These are phyloP conservation scores for Immersiporthe knoxdaviesiana DNA, from an alignment of 2,329 filamentous ascomycete species.

Conservation along the genomic window DNA sequence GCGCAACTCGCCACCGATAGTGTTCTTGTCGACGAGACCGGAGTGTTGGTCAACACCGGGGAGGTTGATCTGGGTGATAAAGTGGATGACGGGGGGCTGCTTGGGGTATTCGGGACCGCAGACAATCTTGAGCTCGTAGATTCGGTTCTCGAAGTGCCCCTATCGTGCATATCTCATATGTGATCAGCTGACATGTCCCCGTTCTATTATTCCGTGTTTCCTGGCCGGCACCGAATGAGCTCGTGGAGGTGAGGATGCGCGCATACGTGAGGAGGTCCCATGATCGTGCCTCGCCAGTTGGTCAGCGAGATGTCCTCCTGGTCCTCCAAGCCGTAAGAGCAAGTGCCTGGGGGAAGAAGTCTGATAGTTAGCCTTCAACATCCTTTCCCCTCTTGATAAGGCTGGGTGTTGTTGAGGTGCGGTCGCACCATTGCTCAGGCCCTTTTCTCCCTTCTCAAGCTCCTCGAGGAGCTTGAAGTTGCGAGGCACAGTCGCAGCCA, in stretches of 20 bases:
- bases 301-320: constrained; percentile 95
- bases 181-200: constrained; percentile 12
- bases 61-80: constrained; percentile 94
- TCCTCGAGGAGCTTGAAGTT: constrained; percentile 97
- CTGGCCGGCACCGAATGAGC: neutral
- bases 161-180: constrained; percentile 54
- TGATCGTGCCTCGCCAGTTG: constrained; percentile 98
- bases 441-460: constrained; percentile 98
- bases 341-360: constrained; percentile 69
- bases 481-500: constrained; percentile 69
- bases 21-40: constrained; percentile 81
- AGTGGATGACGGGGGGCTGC: constrained; percentile 84
- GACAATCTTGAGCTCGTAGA: constrained; percentile 97
- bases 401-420: constrained; percentile 2
- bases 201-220: constrained; percentile 12
- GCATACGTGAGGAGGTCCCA: constrained; percentile 88
- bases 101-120: constrained; percentile 91
- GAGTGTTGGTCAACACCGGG: constrained; percentile 84
- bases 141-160: constrained; percentile 93
- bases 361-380: constrained; percentile 16
- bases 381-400: neutral
- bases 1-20: constrained; percentile 76
- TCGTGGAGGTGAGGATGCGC: constrained; percentile 7
- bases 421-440: constrained; percentile 78
- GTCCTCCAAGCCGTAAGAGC: constrained; percentile 94